Base-by-base conservation (phyloP, 176 grass and related monocot species). In the Coix lacrymajobi region DNA sequence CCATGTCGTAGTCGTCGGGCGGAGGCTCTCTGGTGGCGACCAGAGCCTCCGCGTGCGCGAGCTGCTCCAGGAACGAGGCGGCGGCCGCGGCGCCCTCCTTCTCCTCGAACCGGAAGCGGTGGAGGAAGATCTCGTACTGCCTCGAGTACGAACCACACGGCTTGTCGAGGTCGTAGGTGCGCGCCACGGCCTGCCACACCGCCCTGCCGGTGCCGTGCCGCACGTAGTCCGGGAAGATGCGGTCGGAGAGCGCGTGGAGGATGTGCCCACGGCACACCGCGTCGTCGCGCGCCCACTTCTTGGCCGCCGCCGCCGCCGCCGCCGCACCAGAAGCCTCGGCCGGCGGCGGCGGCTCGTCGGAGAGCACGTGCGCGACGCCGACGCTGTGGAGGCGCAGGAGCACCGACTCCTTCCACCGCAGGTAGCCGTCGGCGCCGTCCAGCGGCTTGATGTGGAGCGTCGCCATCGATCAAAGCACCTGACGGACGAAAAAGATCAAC, bases 201-300 rank as follows among this genome's bases (percentile, higher is more conserved):
- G 17, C 57, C 62, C 17, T 32, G 68, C 68, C 20, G 80, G 75
- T 87, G 85, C 67, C 15, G 75, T 49, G 68, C 48, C 29, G 89
- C 5, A 15, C 38, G 89, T 84, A 81, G 74, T 69, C 32, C 32
- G 67, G 66, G 48, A 90, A 63, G 9, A 87, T 11, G 61, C 61
- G 62, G 85, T 87, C 60, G 5, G 80, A 73, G 84, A 87, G 78
- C 41, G 73, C 19, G 25, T 58, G 3, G 51, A 90, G 84, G 79
- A 91, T 83, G 79, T 87, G 84, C 58, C 84, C 89, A 1, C 89
- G 80, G 69, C 67, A 91, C n/a, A 91, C 8, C 16, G 61, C 60
- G 75, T 87, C 84, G 11, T 87, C 66, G 37, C 57, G 79, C 3
- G 49, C 54, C 72, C 83, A 67, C 54, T 61, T 64, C 69, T 69